Conservation (phyloP, 2,329 filamentous ascomycete genomes). For the Pyrenochaeta sp. region DNA sequence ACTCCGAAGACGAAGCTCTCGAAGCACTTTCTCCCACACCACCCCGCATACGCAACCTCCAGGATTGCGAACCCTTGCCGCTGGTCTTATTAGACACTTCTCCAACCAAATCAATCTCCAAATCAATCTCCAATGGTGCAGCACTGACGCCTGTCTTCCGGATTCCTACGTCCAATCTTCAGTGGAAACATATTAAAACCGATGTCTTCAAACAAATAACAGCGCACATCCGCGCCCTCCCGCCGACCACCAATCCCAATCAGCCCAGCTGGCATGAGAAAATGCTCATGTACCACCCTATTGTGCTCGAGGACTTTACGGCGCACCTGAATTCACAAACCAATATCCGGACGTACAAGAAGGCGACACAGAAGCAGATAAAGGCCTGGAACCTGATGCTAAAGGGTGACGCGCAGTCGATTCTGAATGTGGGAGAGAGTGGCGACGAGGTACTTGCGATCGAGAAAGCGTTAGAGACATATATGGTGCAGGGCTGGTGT, state of each 20-base stretch:
- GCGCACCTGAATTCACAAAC: constrained; percentile 73
- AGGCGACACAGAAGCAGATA: constrained; percentile 41
- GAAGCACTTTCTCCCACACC: constrained; percentile 45
- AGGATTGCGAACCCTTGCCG: constrained; percentile 26
- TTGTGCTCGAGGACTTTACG: constrained; percentile 85
- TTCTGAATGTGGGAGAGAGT: constrained; percentile 14
- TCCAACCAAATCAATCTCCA: not conserved
- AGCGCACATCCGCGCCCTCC: constrained; percentile 56
- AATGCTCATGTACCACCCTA: constrained; percentile 91
- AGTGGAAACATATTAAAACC: constrained; percentile 45
- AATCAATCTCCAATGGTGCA: not conserved
- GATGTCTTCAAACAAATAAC: constrained; percentile 60
- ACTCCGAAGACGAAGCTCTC: constrained; percentile 48
- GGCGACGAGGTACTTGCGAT: constrained; percentile 32
- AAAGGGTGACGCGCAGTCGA: constrained; percentile 22
- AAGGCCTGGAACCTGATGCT: constrained; percentile 38
- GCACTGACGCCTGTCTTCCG: constrained; percentile 17
- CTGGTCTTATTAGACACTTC: constrained; percentile 10
- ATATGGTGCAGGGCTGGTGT: constrained; percentile 87
- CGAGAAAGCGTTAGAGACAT: constrained; percentile 42
- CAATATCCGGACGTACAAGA: constrained; percentile 29
- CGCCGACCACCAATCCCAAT: constrained; percentile 49
- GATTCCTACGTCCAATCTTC: constrained; percentile 26
- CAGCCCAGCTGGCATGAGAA: constrained; percentile 83
- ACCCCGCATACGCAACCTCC: constrained; percentile 33